Evolutionary conservation across 2,329 filamentous ascomycete genomes (phyloP).

Genomic region (Epichloe hybrida): DNA sequence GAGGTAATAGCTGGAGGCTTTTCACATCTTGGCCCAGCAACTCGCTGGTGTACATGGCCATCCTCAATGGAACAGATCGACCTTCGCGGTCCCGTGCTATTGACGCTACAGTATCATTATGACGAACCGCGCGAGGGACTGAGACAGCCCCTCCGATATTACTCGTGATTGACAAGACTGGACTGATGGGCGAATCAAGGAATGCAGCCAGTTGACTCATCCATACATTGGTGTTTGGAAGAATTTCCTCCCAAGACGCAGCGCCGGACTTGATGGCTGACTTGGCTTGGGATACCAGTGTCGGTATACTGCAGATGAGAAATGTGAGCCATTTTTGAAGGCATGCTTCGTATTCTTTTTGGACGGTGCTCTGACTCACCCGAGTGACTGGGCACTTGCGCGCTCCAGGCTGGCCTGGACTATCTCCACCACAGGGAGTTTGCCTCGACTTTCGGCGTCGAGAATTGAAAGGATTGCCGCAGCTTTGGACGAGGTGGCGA

Average conservation of each 20-base stretch:
- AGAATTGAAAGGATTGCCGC: conserved; percentile 30
- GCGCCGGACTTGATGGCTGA: conserved; percentile 16
- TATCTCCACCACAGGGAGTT: conserved; percentile 33
- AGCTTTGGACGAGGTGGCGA: conserved; percentile 25
- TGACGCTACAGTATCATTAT: neutral
- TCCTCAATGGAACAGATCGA: conserved; percentile 59
- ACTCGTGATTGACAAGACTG: conserved; percentile 61
- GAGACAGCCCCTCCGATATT: conserved; percentile 57
- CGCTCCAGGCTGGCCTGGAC: conserved; percentile 42
- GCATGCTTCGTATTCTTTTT: neutral
- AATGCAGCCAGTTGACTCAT: conserved; percentile 43
- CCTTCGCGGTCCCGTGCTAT: conserved; percentile 51
- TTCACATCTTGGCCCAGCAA: conserved; percentile 35
- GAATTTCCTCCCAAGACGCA: conserved; percentile 30
- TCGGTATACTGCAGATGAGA: conserved; percentile 29
- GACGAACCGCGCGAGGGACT: conserved; percentile 24
- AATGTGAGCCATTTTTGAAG: neutral
- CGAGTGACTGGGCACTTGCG: conserved; percentile 34
- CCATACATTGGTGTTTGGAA: conserved; percentile 57
- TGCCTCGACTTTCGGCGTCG: conserved; percentile 28
- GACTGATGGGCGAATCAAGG: conserved; percentile 36
- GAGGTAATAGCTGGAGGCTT: conserved; percentile 20
- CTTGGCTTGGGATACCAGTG: conserved; percentile 34
- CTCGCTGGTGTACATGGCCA: conserved; percentile 55
- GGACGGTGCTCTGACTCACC: conserved; percentile 25